Conservation (phyloP, 2,329 filamentous ascomycete genomes). For the Hypomyces perniciosus region DNA sequence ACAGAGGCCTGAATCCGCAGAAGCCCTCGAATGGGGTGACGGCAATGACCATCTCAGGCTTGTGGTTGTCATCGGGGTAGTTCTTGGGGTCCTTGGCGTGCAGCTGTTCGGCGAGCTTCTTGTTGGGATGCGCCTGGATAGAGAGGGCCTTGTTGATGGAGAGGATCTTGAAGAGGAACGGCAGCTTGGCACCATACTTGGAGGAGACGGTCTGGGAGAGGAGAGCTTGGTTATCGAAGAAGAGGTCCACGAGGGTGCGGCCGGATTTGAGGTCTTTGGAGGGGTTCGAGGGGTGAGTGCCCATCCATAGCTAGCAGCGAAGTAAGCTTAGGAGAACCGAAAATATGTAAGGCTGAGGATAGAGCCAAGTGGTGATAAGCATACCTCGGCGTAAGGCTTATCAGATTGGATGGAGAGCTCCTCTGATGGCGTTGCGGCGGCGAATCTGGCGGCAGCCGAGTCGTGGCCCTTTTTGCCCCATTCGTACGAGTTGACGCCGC, state of each 20-base stretch:
- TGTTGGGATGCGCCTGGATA: constrained; percentile 95
- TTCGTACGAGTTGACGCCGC: constrained; percentile 96
- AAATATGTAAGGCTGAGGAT: no score
- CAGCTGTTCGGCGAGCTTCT: constrained; percentile 79
- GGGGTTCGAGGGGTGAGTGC: constrained; percentile 91
- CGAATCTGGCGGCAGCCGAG: constrained; percentile 85
- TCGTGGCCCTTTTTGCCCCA: constrained; percentile 91
- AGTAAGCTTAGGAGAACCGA: background rate
- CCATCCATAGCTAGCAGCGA: constrained; percentile 85
- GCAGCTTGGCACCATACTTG: constrained; percentile 75
- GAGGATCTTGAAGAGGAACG: constrained; percentile 96
- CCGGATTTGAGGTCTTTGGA: constrained; percentile 83
- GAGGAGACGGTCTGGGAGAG: constrained; percentile 67
- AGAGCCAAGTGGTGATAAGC: background rate
- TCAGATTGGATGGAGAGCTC: constrained; percentile 74
- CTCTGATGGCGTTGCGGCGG: constrained; percentile 71
- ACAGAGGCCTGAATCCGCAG: constrained; percentile 86
- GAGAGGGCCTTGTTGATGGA: constrained; percentile 94
- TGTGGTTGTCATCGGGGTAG: constrained; percentile 99
- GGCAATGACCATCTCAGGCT: constrained; percentile 98
- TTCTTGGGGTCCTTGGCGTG: constrained; percentile 84
- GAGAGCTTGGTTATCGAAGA: constrained; percentile 79
- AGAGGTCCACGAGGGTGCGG: constrained; percentile 78
- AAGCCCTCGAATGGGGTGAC: constrained; percentile 94
- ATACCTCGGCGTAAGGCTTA: constrained; percentile 89